Conservation (phyloP, 495 filamentous ascomycete species). For the Hypoxylon lienhwacheense region DNA sequence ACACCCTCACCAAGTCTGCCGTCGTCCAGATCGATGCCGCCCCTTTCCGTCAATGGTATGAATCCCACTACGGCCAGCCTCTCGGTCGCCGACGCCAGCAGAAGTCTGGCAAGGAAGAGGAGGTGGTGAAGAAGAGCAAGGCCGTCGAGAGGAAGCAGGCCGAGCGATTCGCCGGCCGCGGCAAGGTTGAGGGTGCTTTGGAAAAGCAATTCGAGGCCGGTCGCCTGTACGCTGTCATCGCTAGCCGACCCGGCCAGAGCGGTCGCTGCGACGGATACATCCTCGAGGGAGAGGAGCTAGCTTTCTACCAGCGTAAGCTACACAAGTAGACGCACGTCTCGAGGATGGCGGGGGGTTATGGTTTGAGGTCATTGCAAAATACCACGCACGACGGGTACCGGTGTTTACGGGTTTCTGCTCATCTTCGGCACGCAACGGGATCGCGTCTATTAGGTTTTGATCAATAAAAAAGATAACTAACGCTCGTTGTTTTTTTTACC, state of each 20-base stretch:
- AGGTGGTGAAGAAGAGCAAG: conserved; percentile 86
- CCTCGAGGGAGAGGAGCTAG: conserved; percentile 97
- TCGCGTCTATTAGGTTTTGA: conserved; percentile 38
- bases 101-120: conserved; percentile 63
- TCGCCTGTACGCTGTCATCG: conserved; percentile 89
- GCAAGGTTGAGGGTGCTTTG: conserved; percentile 90
- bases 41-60: conserved; percentile 99
- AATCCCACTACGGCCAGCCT: conserved; percentile 93
- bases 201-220: conserved; percentile 99
- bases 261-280: conserved; percentile 97
- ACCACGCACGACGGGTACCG: conserved; percentile 36
- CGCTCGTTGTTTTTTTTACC: conserved; percentile 6
- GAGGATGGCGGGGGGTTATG: conserved; percentile 6
- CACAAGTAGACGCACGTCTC: conserved; percentile 73
- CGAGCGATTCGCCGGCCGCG: conserved; percentile 70
- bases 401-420: conserved; percentile 46
- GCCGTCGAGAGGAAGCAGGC: conserved; percentile 94
- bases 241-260: conserved; percentile 92
- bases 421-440: conserved; percentile 40
- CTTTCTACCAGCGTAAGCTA: conserved; percentile 98
- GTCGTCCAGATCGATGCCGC: conserved; percentile 98
- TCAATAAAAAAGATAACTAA: conserved; percentile 43
- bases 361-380: conserved; percentile 36
- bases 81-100: conserved; percentile 89
- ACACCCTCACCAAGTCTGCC: conserved; percentile 98